Percentiles rank a stretch among this genome's conserved stretches.
Conservation (phyloP, 2,329 filamentous ascomycete genomes). For the Phoma sp. region DNA sequence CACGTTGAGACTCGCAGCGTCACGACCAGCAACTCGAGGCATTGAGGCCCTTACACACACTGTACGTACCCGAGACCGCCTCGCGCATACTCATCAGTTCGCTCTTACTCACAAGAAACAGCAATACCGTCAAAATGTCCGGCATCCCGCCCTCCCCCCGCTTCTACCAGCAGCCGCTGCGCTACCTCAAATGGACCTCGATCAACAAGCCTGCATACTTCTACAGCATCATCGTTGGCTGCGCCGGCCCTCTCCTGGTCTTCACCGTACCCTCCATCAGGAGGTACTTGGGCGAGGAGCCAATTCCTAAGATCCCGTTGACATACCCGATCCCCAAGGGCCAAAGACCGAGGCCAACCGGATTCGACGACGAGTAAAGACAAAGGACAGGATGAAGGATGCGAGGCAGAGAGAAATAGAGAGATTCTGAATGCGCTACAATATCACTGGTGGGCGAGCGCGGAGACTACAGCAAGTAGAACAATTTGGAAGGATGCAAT, state of each 20-base stretch:
- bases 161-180: slow-evolving; percentile 85
- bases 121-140: slow-evolving; percentile 60
- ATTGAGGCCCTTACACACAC: slow-evolving; percentile 25
- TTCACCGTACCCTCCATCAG: slow-evolving; percentile 77
- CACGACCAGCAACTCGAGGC: slow-evolving; percentile 19
- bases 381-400: neutral
- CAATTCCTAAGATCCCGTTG: slow-evolving; percentile 72
- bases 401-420: neutral
- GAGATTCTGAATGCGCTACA: neutral
- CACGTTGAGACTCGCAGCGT: slow-evolving; percentile 14
- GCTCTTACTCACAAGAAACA: neutral
- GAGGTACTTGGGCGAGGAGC: slow-evolving; percentile 72
- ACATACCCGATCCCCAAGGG: slow-evolving; percentile 77
- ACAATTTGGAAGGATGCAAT: slow-evolving; percentile 3
- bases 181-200: slow-evolving; percentile 86
- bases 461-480: neutral
- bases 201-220: slow-evolving; percentile 91
- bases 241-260: slow-evolving; percentile 73
- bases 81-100: neutral
- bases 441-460: neutral
- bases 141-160: slow-evolving; percentile 51
- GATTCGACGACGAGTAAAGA: slow-evolving; percentile 53
- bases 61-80: slow-evolving; percentile 7
- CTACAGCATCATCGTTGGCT: slow-evolving; percentile 80
- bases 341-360: slow-evolving; percentile 52